A percentile compares a stretch with the other conserved stretches of the same genome.
Evolutionary conservation across 257 asterid species (phyloP).

Genomic region (Cinchona pubescens): DNA sequence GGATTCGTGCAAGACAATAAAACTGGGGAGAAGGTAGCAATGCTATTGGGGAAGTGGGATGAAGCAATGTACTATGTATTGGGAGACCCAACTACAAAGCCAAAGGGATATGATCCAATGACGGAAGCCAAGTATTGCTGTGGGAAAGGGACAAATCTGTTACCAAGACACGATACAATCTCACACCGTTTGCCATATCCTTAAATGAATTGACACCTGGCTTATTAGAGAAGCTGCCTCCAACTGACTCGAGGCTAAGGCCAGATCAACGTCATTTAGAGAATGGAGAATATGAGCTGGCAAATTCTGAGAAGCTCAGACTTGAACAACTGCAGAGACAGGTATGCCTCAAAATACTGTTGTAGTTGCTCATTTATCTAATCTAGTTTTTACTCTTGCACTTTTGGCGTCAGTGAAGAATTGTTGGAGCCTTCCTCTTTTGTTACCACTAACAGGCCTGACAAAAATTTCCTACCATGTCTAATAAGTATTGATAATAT

Average conservation of each 20-base stretch:
- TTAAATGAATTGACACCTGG: slow-evolving; percentile 84
- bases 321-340: slow-evolving; percentile 98
- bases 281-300: slow-evolving; percentile 91
- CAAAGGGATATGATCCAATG: slow-evolving; percentile 98
- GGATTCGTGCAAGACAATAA: slow-evolving; percentile 96
- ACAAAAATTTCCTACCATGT: too few species aligned
- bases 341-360: slow-evolving; percentile 37
- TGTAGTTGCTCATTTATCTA: neutral
- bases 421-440: neutral
- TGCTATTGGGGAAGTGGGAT: slow-evolving; percentile 93
- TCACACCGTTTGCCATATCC: slow-evolving; percentile 90
- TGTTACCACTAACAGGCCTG: neutral
- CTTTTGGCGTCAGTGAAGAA: neutral
- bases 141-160: slow-evolving; percentile 92
- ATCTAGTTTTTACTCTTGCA: neutral
- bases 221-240: slow-evolving; percentile 71
- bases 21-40: slow-evolving; percentile 94
- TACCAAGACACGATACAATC: slow-evolving; percentile 85
- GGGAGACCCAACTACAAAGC: slow-evolving; percentile 91
- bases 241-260: slow-evolving; percentile 90
- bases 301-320: slow-evolving; percentile 93
- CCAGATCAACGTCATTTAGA: slow-evolving; percentile 97
- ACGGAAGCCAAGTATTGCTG: slow-evolving; percentile 78
- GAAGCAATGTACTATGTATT: slow-evolving; percentile 93
- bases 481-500: too few species aligned